phyloP scores from a whole-genome alignment of 2,329 filamentous ascomycete species.

The Trichoderma sp. region DNA sequence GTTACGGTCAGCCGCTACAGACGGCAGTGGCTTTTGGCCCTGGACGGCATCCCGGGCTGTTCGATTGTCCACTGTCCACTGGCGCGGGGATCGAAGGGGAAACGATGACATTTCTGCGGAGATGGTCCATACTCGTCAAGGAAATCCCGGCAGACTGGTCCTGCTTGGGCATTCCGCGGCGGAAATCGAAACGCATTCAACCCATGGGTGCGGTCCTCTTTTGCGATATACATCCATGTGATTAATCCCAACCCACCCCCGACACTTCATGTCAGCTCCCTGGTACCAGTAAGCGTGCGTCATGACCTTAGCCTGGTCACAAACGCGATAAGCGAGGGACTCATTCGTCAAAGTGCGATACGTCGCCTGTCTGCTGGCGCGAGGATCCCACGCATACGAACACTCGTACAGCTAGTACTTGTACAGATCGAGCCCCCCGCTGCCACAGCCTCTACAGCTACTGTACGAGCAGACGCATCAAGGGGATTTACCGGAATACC shows the following conservation, averaged over 20 bases:
- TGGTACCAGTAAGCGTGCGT: constrained; percentile 1
- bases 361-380: neutral
- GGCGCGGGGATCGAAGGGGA: neutral
- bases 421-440: neutral
- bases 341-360: constrained; percentile 4
- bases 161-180: neutral
- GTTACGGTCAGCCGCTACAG: constrained; percentile 1
- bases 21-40: constrained; percentile 6
- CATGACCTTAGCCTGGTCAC: constrained; percentile 16
- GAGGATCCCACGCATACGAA: neutral
- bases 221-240: neutral
- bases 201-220: neutral
- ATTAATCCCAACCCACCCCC: neutral
- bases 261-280: constrained; percentile 6
- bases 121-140: neutral
- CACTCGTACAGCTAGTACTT: neutral
- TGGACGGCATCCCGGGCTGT: neutral
- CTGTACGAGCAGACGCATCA: neutral
- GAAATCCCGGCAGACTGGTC: neutral
- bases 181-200: neutral
- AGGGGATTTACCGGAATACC: neutral
- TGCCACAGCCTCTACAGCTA: neutral
- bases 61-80: neutral
- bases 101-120: neutral
- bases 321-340: constrained; percentile 23